Base-by-base conservation (phyloP, 805 yeast genomes). In the Sugiyamaella floridensis region DNA sequence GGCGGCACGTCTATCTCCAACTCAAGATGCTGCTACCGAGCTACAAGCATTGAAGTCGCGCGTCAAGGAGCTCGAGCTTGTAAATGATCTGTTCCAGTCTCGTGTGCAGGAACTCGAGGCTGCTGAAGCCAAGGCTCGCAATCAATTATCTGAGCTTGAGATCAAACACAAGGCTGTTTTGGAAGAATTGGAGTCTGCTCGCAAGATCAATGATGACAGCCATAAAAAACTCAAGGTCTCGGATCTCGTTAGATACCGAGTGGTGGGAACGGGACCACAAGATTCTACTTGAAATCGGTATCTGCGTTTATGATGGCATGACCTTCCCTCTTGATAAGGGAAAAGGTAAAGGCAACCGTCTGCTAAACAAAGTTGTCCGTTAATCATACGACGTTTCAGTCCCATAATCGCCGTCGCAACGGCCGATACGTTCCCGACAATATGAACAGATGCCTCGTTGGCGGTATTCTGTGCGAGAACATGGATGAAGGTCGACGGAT, bases 51-150 rank as follows among this genome's bases (percentile, higher is more conserved):
- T 90, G 56, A 80, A 80, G 57, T 86, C 96, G 0, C 75, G 95
- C 54, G 86, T 90, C 26, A 80, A 85, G n/a, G 98, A 92, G 67
- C 76, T 92, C 55, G 97, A 92, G 67, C 74, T 90, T 43, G 96
- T 92, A 40, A 90, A 89, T 62, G 97, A 89, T 65, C 71, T 92
- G 52, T 86, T 89, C 71, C 79, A 88, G 60, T 80, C 90, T 14
- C 79, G 96, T 59, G 87, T 92, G 40, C 73, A 79, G 66, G 97
- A 92, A 65, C 74, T 92, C 58, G 97, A 92, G 70, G 58, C 65
- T n/a, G 59, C 71, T 11, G 76, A 73, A 51, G 51, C 63, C 8
- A 59, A 65, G 26, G 66, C 72, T 10, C 61, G 73, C 37, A 11
- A 4, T 32, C n/a, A 32, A 32, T 11, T 32, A 10, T 3, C 12